A percentile compares a stretch with the other conserved stretches of the same genome.
Evolutionary conservation across 331 rosid genomes (phyloP).

Genomic region (Quercus lobata): DNA sequence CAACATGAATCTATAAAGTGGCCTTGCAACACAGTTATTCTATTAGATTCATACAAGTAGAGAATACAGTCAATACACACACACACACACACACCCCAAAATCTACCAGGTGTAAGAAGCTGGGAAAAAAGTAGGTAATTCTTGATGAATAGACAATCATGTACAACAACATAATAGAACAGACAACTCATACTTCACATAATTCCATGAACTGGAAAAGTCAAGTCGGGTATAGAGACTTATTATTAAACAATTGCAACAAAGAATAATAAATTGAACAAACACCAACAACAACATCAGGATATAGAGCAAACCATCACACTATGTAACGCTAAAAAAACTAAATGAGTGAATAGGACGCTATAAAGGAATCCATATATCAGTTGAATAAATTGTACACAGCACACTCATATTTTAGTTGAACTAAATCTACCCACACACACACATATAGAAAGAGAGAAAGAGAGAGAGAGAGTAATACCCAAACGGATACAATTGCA

Average conservation of each 20-base stretch:
- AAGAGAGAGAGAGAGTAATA: slow-evolving; percentile 20
- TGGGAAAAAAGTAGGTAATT: not conserved
- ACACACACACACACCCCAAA: not conserved
- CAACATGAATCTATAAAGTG: not conserved
- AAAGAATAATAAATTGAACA: not conserved
- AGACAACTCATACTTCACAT: not conserved
- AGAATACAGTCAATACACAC: not conserved
- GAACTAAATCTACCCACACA: not conserved
- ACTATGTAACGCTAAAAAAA: not conserved
- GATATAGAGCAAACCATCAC: not conserved
- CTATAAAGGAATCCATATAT: not conserved
- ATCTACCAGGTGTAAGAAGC: too few species aligned
- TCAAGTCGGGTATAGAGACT: not conserved
- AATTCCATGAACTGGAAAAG: not conserved
- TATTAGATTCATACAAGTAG: not conserved
- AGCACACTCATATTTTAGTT: not conserved
- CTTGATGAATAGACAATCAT: not conserved
- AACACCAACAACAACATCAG: not conserved
- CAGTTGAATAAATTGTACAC: not conserved
- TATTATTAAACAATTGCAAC: not conserved
- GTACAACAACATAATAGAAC: not conserved
- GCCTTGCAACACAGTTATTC: not conserved
- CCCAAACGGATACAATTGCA: slow-evolving; percentile 96
- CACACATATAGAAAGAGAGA: not conserved
- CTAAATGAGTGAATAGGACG: not conserved